phyloP scores from a whole-genome alignment of 2,329 filamentous ascomycete genomes.

The Penicillium brasilianum region DNA sequence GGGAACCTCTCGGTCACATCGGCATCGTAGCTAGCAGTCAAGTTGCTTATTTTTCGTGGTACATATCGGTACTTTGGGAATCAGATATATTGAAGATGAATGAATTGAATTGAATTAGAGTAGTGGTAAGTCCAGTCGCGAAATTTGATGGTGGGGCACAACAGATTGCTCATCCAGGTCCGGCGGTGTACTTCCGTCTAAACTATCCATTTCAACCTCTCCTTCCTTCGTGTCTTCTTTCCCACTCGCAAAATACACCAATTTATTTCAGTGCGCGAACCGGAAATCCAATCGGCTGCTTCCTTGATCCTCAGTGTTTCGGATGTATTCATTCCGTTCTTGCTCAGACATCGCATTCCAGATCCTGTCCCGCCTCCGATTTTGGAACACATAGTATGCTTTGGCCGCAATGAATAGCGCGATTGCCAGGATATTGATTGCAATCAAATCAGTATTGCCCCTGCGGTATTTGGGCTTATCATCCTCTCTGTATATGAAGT shows the following conservation, averaged over 20 bases:
- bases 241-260: neutral
- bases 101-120: neutral
- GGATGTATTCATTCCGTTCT: slow-evolving; percentile 49
- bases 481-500: slow-evolving; percentile 58
- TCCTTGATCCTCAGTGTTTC: slow-evolving; percentile 45
- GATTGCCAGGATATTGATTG: slow-evolving; percentile 45
- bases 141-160: neutral
- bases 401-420: slow-evolving; percentile 51
- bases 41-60: neutral
- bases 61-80: neutral
- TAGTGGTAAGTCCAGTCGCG: neutral
- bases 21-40: neutral
- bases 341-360: slow-evolving; percentile 36
- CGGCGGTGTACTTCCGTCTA: neutral
- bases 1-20: neutral
- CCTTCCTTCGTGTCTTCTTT: neutral
- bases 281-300: slow-evolving; percentile 1
- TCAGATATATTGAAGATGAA: neutral
- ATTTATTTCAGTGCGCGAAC: neutral
- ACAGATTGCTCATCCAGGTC: neutral
- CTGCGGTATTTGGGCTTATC: slow-evolving; percentile 59
- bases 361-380: slow-evolving; percentile 47
- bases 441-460: slow-evolving; percentile 55
- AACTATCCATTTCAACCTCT: neutral
- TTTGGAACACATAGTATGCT: slow-evolving; percentile 36